Evolutionary conservation across 768 basidiomycete genomes (phyloP).

Genomic region (Leccinum barrowsii): DNA sequence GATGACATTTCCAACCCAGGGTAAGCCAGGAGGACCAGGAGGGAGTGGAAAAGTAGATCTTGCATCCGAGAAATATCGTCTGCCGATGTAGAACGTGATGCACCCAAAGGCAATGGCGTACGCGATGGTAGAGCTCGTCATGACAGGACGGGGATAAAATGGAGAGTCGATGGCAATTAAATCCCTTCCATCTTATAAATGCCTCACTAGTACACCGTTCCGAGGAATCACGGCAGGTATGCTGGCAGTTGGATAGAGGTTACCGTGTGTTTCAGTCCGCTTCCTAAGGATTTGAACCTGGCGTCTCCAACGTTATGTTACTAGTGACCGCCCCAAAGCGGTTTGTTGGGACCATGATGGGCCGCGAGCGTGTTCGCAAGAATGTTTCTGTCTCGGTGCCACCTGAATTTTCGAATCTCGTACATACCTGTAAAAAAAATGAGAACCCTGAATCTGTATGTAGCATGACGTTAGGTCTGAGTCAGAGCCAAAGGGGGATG

Average conservation of each 20-base stretch:
- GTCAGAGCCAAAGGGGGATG: no score
- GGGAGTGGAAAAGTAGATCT: not conserved
- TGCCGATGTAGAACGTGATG: not conserved
- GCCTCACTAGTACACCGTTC: not conserved
- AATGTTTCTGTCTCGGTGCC: no score
- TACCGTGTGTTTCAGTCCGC: not conserved
- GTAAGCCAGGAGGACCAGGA: slow-evolving; percentile 7
- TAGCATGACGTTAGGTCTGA: no score
- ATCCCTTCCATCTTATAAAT: not conserved
- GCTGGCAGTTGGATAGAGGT: not conserved
- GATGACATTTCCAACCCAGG: slow-evolving; percentile 8
- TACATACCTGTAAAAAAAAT: no score
- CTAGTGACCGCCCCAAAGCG: no score
- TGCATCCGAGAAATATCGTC: not conserved
- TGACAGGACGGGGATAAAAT: not conserved
- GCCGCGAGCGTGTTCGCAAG: no score
- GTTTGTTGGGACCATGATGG: no score
- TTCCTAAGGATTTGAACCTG: not conserved
- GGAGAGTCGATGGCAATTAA: not conserved
- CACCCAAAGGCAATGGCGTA: not conserved
- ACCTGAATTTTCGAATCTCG: no score
- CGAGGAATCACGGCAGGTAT: not conserved
- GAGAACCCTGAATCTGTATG: no score
- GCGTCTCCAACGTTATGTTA: not conserved
- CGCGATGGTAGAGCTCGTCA: not conserved